phyloP scores from a whole-genome alignment of 805 yeast genomes.

The Saccharomycopsis sp. region DNA sequence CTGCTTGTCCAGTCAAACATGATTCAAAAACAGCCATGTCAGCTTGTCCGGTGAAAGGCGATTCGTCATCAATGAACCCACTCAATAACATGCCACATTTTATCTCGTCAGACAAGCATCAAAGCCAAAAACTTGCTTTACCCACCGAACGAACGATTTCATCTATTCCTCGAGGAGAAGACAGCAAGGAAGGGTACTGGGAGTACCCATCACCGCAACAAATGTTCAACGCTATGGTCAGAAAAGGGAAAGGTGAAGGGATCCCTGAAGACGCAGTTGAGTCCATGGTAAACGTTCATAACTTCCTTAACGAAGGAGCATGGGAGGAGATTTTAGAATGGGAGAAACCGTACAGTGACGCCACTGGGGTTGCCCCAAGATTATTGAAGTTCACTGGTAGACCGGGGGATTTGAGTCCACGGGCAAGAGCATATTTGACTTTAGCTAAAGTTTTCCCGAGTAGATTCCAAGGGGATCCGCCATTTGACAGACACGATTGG shows the following conservation, averaged over 20 bases:
- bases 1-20: slow-evolving; percentile 29
- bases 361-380: slow-evolving; percentile 59
- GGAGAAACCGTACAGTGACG: slow-evolving; percentile 66
- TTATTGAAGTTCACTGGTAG: slow-evolving; percentile 83
- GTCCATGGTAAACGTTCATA: slow-evolving; percentile 94
- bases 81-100: slow-evolving; percentile 82
- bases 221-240: slow-evolving; percentile 95
- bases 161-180: slow-evolving; percentile 77
- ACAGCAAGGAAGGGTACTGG: slow-evolving; percentile 71
- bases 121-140: slow-evolving; percentile 72
- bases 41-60: slow-evolving; percentile 34
- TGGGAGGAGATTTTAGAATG: slow-evolving; percentile 92
- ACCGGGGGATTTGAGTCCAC: slow-evolving; percentile 81
- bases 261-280: slow-evolving; percentile 95
- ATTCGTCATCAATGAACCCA: slow-evolving; percentile 53
- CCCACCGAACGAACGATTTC: slow-evolving; percentile 83
- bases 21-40: slow-evolving; percentile 27
- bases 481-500: slow-evolving; percentile 99
- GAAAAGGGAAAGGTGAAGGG: slow-evolving; percentile 84
- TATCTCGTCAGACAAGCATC: slow-evolving; percentile 57
- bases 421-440: slow-evolving; percentile 63
- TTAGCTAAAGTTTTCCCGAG: slow-evolving; percentile 69
- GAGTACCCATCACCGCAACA: slow-evolving; percentile 99
- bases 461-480: slow-evolving; percentile 68
- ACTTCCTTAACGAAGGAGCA: slow-evolving; percentile 93